Evolutionary conservation across 495 filamentous ascomycete species (phyloP).

Genomic region (Hypoxylon subgilvum): DNA sequence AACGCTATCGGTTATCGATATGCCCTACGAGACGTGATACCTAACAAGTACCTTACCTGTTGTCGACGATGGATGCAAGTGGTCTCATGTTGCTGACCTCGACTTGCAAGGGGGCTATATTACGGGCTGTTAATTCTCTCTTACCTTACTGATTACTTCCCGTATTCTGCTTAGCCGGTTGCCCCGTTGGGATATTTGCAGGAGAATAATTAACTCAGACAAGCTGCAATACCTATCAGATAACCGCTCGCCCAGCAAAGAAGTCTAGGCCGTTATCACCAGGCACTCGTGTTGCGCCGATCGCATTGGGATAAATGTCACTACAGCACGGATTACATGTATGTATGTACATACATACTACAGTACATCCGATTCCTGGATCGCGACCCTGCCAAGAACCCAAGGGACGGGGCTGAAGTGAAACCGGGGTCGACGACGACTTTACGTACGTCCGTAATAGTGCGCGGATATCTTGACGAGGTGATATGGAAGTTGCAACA

Average conservation of each 20-base stretch:
- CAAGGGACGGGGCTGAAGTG: conserved; percentile 34
- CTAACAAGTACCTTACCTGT: too few relatives aligned
- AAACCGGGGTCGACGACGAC: conserved; percentile 16
- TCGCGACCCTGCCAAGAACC: conserved; percentile 24
- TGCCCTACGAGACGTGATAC: conserved; percentile 36
- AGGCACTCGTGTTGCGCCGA: conserved; percentile 20
- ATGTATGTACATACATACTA: conserved; percentile 6
- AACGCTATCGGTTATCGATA: conserved; percentile 37
- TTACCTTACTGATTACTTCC: conserved; percentile 29
- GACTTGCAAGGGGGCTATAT: conserved; percentile 24
- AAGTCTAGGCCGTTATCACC: conserved; percentile 28
- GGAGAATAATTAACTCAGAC: conserved; percentile 30
- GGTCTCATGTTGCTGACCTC: conserved; percentile 33
- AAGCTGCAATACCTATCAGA: conserved; percentile 34
- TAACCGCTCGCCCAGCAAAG: conserved; percentile 11
- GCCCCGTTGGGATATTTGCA: conserved; percentile 28
- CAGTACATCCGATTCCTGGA: conserved; percentile 13
- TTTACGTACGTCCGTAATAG: conserved; percentile 1
- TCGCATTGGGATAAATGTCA: too few relatives aligned
- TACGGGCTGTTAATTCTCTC: conserved; percentile 30
- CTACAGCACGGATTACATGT: conserved; percentile 10
- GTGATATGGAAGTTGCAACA: too few relatives aligned
- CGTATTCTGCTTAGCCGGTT: conserved; percentile 16
- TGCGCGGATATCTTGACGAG: not conserved
- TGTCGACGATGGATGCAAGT: conserved; percentile 23